Conservation (phyloP, 2,329 filamentous ascomycete species). For the Claviceps pusilla region DNA sequence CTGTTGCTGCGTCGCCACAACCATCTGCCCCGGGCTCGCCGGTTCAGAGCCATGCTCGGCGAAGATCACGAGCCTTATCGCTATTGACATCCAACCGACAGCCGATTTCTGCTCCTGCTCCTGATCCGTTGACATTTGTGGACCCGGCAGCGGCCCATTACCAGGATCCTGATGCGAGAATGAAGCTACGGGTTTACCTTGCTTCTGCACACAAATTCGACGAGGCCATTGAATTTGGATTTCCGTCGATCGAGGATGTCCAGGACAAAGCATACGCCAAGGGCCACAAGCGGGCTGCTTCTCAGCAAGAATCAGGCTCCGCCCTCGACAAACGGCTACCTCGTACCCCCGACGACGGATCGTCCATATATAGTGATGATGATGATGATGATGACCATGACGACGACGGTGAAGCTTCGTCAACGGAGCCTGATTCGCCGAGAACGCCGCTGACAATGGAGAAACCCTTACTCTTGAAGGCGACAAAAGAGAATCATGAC, state of each 20-base stretch:
- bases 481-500: slow-evolving; percentile 13
- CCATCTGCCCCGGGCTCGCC: slow-evolving; percentile 11
- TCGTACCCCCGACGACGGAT: slow-evolving; percentile 43
- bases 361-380: slow-evolving; percentile 32
- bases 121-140: slow-evolving; percentile 23
- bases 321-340: slow-evolving; percentile 38
- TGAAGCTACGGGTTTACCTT: slow-evolving; percentile 73
- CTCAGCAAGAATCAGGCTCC: slow-evolving; percentile 16
- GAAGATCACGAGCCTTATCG: slow-evolving; percentile 40
- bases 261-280: slow-evolving; percentile 17
- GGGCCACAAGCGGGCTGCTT: slow-evolving; percentile 9
- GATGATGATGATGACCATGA: not conserved
- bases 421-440: slow-evolving; percentile 44
- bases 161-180: slow-evolving; percentile 73
- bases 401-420: slow-evolving; percentile 31
- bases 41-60: slow-evolving; percentile 24
- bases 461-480: slow-evolving; percentile 18
- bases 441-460: slow-evolving; percentile 38
- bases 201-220: slow-evolving; percentile 90
- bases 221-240: slow-evolving; percentile 86
- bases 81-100: slow-evolving; percentile 35
- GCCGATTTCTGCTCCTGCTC: slow-evolving; percentile 1
- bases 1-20: slow-evolving; percentile 12
- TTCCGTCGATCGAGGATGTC: slow-evolving; percentile 48
- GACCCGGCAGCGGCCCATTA: slow-evolving; percentile 70